These are phyloP conservation scores for Vitis rupestris DNA, from an alignment of 164 flowering plant species.

Conservation along the genomic window DNA sequence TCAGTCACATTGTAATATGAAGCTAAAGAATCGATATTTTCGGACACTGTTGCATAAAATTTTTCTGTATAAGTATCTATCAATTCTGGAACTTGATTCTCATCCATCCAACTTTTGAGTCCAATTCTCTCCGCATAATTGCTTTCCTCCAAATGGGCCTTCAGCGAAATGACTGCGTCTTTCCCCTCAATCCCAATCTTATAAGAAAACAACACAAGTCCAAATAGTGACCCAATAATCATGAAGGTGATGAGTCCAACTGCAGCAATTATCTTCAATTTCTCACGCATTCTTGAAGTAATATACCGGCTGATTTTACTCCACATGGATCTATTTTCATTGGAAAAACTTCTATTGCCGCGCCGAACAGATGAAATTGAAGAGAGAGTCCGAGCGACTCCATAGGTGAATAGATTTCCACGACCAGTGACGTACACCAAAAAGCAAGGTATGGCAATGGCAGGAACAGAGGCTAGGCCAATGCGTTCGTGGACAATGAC, in stretches of 20 bases:
- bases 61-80: constrained; percentile 1
- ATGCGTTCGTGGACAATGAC: constrained; percentile 2
- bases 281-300: neutral
- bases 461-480: neutral
- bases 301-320: neutral
- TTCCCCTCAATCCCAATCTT: constrained; percentile 11
- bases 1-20: constrained; percentile 3
- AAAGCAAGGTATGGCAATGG: neutral
- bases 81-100: constrained; percentile 6
- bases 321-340: no score
- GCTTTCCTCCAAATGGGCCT: constrained; percentile 6
- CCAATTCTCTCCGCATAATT: constrained; percentile 11
- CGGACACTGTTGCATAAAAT: neutral
- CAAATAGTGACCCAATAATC: constrained; percentile 3
- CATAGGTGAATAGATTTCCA: neutral
- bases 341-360: no score
- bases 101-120: constrained; percentile 7
- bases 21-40: constrained; percentile 6
- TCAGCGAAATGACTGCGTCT: constrained; percentile 4
- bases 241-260: neutral
- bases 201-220: constrained; percentile 8
- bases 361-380: neutral
- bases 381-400: neutral
- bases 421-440: neutral
- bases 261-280: constrained; percentile 1